Percentiles rank a stretch among this genome's conserved stretches.
Conservation (phyloP, 148 eudicot species). For the Arbutus unedo region DNA sequence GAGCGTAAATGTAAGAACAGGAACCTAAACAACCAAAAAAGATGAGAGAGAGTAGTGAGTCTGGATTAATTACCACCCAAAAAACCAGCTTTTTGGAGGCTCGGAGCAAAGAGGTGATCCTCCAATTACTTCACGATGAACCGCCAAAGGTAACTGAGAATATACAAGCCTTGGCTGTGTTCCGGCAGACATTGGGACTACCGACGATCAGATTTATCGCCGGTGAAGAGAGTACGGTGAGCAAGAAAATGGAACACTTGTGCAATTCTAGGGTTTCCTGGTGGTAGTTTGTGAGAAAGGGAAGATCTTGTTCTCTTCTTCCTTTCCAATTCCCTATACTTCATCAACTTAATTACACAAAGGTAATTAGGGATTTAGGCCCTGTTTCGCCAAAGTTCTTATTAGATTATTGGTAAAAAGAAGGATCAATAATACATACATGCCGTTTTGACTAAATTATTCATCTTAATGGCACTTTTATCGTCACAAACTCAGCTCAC, state of each 20-base stretch:
- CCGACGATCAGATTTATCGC: slow-evolving; percentile 11
- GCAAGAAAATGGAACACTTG: not conserved
- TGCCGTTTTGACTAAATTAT: too few relatives aligned
- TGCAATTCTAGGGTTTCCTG: slow-evolving; percentile 10
- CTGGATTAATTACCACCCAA: not conserved
- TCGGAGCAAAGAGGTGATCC: not conserved
- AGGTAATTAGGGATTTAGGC: too few relatives aligned
- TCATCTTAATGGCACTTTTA: too few relatives aligned
- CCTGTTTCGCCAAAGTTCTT: too few relatives aligned
- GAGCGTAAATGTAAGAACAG: not conserved
- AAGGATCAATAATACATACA: too few relatives aligned
- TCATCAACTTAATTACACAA: too few relatives aligned
- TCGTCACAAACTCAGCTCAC: too few relatives aligned
- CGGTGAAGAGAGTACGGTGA: not conserved
- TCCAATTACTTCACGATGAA: not conserved
- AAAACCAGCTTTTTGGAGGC: not conserved
- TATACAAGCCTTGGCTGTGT: not conserved
- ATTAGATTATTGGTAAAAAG: too few relatives aligned
- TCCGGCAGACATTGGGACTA: not conserved
- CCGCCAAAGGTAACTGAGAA: too few relatives aligned
- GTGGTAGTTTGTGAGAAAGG: not conserved
- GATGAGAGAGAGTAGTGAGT: not conserved
- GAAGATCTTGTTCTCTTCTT: too few relatives aligned
- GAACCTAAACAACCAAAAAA: not conserved
- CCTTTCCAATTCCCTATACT: not conserved